Evolutionary conservation across 1,284 basidiomycete species (phyloP), one percentile per base, ranked within the genome.

Genomic region (Moesziomyces antarcticus): DNA sequence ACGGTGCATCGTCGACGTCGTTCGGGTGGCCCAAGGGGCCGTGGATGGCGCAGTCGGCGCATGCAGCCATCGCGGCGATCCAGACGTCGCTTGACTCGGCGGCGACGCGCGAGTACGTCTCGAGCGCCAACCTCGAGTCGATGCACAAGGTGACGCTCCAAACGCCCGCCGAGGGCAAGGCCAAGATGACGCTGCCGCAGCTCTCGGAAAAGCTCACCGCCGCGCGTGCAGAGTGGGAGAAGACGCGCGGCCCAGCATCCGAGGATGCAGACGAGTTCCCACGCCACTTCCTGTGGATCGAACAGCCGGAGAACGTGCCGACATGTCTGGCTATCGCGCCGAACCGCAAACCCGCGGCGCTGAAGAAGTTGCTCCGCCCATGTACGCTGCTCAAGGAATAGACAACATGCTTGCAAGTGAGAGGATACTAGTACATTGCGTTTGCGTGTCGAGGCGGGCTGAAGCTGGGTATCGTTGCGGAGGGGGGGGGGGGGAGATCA

Each of bases 241-340:
- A 30, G 20, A 22, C 13, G 21, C 25, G 16, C 13, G 43, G 11
- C 22, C 30, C 25, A 20, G 47, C 21, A 3, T 52, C 49, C 9
- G 46, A 54, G 1, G 55, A 42, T 2, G 56, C 52, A 22, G 73
- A 74, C 10, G 65, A 64, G 49, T 75, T 84, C 30, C 82, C 82
- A 6, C 30, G 50, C 14, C 85, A 88, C 62, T 85, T 87, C 53
- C 74, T 89, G 13, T 89, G 88, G 88, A 84, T 86, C 37, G 88
- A 89, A 73, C 87, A 88, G 66, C 88, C 88, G 0, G 88, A 89
- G 81, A 85, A 87, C 59, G 67, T 85, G 1, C 85, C 88, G 2
- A 88, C 88, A 1, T 88, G 87, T 67, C 78, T 89, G 35, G 88
- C 88, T 6, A 79, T 89, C 3, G 87, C 87, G 16, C 88, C 88